Evolutionary conservation across 768 basidiomycete species (phyloP).

Genomic region (Lactarius sanguifluus): DNA sequence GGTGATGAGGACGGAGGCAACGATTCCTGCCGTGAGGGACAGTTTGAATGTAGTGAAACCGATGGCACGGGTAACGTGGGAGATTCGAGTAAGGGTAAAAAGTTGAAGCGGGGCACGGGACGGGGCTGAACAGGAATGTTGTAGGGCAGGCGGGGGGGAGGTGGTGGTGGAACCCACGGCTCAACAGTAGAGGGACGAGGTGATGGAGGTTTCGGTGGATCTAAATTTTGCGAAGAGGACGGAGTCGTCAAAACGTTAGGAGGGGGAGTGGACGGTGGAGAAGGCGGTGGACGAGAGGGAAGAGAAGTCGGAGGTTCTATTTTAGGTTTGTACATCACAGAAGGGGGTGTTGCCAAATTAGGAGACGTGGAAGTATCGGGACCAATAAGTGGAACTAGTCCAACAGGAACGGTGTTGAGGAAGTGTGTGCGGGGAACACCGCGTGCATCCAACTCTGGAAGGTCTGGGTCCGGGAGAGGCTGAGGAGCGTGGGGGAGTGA

Average conservation of each 20-base stretch:
- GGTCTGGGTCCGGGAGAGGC: conserved; percentile 23
- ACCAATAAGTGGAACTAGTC: conserved; percentile 27
- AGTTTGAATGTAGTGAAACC: not conserved
- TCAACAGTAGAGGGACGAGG: not conserved
- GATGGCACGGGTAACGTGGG: not conserved
- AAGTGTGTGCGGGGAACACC: conserved; percentile 26
- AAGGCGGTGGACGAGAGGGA: conserved; percentile 16
- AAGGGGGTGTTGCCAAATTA: not conserved
- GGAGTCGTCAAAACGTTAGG: conserved; percentile 2
- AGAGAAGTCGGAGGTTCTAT: conserved; percentile 6
- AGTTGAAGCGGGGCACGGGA: conserved; percentile 25
- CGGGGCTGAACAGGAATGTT: conserved; percentile 24
- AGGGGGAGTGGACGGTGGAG: conserved; percentile 25
- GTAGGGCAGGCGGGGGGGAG: conserved; percentile 25
- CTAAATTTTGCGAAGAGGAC: not conserved
- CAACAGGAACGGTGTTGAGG: conserved; percentile 26
- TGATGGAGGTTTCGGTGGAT: not conserved
- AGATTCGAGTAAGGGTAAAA: conserved; percentile 27
- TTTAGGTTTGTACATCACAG: conserved; percentile 3
- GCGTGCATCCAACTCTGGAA: conserved; percentile 18
- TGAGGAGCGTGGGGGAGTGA: conserved; percentile 30
- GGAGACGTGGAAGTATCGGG: not conserved
- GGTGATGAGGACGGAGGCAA: not conserved
- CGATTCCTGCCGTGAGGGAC: not conserved
- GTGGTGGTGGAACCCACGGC: conserved; percentile 24